These are phyloP conservation scores for Zygosaccharomyces lentus DNA, from an alignment of 805 yeast species.

Conservation along the genomic window DNA sequence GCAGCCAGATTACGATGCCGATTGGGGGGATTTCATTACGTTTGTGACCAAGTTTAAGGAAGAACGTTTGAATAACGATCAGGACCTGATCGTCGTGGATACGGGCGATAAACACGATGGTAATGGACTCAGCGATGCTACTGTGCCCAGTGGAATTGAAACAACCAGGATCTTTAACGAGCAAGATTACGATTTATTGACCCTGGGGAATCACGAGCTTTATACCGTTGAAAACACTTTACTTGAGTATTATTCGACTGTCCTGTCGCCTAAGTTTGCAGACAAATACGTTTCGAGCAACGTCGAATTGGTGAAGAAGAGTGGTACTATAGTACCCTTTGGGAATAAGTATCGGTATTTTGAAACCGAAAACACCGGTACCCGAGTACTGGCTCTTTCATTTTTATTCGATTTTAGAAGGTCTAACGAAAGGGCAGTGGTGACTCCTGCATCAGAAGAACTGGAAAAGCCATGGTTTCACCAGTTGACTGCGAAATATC, in stretches of 20 bases:
- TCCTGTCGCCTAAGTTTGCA: constrained; percentile 47
- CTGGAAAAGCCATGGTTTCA: constrained; percentile 65
- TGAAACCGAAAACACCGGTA: constrained; percentile 49
- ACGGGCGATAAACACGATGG: constrained; percentile 96
- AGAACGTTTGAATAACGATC: constrained; percentile 32
- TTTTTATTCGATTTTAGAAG: constrained; percentile 73
- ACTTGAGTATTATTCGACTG: constrained; percentile 61
- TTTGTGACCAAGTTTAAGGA: constrained; percentile 52
- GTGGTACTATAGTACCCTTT: constrained; percentile 51
- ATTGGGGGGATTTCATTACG: constrained; percentile 89
- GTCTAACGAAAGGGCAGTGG: constrained; percentile 56
- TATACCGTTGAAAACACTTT: constrained; percentile 60
- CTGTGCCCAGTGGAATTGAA: constrained; percentile 62
- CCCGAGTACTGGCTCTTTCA: constrained; percentile 63
- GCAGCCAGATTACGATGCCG: constrained; percentile 72
- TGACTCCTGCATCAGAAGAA: constrained; percentile 52
- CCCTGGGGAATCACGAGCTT: constrained; percentile 90
- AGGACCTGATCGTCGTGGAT: constrained; percentile 72
- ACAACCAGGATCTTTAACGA: constrained; percentile 60
- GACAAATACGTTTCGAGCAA: constrained; percentile 68
- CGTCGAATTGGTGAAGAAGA: constrained; percentile 51
- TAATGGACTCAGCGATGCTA: constrained; percentile 80
- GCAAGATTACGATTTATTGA: constrained; percentile 69
- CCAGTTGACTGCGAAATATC: constrained; percentile 36
- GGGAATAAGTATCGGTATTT: constrained; percentile 67